Evolutionary conservation across 2,329 filamentous ascomycete species (phyloP).

Genomic region (Diaporthe velutina): DNA sequence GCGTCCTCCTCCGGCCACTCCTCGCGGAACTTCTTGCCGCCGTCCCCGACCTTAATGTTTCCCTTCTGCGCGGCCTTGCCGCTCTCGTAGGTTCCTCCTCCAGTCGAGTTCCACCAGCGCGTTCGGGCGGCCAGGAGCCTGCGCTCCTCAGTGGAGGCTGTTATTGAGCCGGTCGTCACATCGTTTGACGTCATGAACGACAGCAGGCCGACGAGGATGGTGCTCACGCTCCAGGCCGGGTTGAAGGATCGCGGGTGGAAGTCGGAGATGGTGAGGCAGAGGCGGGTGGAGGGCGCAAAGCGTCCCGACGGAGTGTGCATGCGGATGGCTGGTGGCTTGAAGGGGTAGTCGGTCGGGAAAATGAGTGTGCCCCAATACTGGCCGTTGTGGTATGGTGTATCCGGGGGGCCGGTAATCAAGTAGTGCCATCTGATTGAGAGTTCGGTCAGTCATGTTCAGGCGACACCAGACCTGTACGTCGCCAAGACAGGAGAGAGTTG

Average conservation of each 20-base stretch:
- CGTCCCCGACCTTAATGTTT: conserved; percentile 92
- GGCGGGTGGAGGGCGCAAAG: conserved; percentile 91
- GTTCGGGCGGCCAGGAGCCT: conserved; percentile 82
- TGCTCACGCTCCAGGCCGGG: conserved; percentile 97
- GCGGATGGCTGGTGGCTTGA: conserved; percentile 95
- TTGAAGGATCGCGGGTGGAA: conserved; percentile 99
- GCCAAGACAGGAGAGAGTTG: not conserved
- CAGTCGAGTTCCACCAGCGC: conserved; percentile 97
- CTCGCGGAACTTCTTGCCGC: conserved; percentile 87
- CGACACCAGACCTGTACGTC: not conserved
- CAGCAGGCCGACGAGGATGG: conserved; percentile 92
- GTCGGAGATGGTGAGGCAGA: conserved; percentile 96
- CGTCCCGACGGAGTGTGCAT: conserved; percentile 98
- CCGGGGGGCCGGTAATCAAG: conserved; percentile 92
- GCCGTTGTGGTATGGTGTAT: conserved; percentile 92
- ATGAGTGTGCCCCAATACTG: conserved; percentile 99
- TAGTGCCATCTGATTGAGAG: conserved; percentile 81
- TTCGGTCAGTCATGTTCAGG: conserved; percentile 37
- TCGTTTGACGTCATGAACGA: conserved; percentile 99
- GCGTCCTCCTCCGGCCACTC: conserved; percentile 93
- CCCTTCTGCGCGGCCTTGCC: conserved; percentile 70
- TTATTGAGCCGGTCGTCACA: conserved; percentile 95
- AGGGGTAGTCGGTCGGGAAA: conserved; percentile 97
- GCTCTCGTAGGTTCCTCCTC: conserved; percentile 79
- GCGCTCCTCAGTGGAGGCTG: conserved; percentile 81